Percentiles rank a stretch among this genome's conserved stretches.
These are phyloP conservation scores for Tetrapisispora fleetii DNA, from an alignment of 805 yeast species.

Conservation along the genomic window DNA sequence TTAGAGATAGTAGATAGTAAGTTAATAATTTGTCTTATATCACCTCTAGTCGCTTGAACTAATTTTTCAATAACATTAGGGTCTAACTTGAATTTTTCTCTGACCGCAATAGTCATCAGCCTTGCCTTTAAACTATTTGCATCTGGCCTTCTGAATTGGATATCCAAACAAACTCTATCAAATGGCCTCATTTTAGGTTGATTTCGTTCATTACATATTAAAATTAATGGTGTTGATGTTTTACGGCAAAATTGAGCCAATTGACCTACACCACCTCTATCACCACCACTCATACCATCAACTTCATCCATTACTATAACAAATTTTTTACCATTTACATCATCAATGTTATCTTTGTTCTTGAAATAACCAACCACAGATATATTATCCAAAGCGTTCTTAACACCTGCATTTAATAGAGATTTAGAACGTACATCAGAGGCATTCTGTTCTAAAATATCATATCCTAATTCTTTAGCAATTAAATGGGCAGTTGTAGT, in stretches of 20 bases:
- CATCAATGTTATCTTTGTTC: conserved; percentile 19
- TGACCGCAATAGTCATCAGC: conserved; percentile 78
- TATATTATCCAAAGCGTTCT: conserved; percentile 65
- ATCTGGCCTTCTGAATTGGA: conserved; percentile 83
- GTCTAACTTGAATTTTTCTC: conserved; percentile 75
- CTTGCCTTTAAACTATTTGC: conserved; percentile 74
- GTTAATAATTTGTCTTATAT: conserved; percentile 89
- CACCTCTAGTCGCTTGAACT: conserved; percentile 77
- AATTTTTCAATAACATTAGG: conserved; percentile 74
- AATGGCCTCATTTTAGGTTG: conserved; percentile 95
- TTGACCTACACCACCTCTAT: conserved; percentile 96
- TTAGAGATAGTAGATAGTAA: conserved; percentile 74
- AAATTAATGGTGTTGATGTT: conserved; percentile 81
- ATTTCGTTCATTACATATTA: conserved; percentile 87
- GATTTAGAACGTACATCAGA: conserved; percentile 85
- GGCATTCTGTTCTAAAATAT: conserved; percentile 69
- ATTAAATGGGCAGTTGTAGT: conserved; percentile 74
- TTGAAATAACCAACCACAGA: conserved; percentile 74
- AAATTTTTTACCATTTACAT: conserved; percentile 44
- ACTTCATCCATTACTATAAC: conserved; percentile 96
- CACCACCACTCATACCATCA: conserved; percentile 99
- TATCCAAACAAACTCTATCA: conserved; percentile 68
- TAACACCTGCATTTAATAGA: conserved; percentile 56
- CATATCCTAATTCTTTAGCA: conserved; percentile 61
- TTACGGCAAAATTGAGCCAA: conserved; percentile 77